A percentile compares a stretch with the other conserved stretches of the same genome.
These are phyloP conservation scores for Dryadomyces sulphureus DNA, from an alignment of 2,329 filamentous ascomycete genomes.

Conservation along the genomic window DNA sequence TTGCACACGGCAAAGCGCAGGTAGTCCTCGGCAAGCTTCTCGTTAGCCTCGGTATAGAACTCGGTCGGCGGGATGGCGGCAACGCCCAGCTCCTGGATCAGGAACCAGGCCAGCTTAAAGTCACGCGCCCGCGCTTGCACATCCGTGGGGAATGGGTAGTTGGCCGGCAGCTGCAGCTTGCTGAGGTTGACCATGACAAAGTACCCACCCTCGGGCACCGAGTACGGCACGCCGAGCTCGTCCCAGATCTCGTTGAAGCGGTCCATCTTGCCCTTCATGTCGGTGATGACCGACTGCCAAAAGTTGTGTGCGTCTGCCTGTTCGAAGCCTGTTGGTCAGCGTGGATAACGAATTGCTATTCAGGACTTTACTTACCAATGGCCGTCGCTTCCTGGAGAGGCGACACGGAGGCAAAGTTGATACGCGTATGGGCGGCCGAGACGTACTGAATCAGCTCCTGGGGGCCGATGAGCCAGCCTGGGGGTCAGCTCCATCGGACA, in stretches of 20 bases:
- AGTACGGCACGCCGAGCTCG: constrained; percentile 66
- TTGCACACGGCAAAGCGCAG: constrained; percentile 95
- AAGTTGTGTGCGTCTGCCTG: constrained; percentile 73
- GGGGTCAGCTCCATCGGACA: constrained; percentile 13
- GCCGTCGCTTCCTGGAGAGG: constrained; percentile 90
- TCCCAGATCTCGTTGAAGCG: constrained; percentile 72
- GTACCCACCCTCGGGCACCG: constrained; percentile 90
- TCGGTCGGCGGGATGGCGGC: constrained; percentile 94
- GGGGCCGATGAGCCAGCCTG: constrained; percentile 75
- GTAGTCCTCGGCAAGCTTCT: constrained; percentile 81
- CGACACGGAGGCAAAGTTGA: constrained; percentile 89
- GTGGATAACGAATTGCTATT: not conserved
- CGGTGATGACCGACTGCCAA: constrained; percentile 68
- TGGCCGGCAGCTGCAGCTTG: constrained; percentile 68
- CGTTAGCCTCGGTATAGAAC: constrained; percentile 81
- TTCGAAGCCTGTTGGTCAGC: constrained; percentile 49
- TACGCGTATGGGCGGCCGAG: constrained; percentile 81
- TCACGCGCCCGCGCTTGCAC: constrained; percentile 77
- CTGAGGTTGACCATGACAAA: constrained; percentile 91
- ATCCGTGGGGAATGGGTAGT: constrained; percentile 80
- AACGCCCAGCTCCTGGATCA: constrained; percentile 91
- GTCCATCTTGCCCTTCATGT: constrained; percentile 84
- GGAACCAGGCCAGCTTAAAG: constrained; percentile 90
- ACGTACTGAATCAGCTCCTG: constrained; percentile 84
- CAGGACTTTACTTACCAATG: constrained; percentile 36